These are phyloP conservation scores for Atkinsonella texensis DNA, from an alignment of 2,329 filamentous ascomycete genomes.

Conservation along the genomic window DNA sequence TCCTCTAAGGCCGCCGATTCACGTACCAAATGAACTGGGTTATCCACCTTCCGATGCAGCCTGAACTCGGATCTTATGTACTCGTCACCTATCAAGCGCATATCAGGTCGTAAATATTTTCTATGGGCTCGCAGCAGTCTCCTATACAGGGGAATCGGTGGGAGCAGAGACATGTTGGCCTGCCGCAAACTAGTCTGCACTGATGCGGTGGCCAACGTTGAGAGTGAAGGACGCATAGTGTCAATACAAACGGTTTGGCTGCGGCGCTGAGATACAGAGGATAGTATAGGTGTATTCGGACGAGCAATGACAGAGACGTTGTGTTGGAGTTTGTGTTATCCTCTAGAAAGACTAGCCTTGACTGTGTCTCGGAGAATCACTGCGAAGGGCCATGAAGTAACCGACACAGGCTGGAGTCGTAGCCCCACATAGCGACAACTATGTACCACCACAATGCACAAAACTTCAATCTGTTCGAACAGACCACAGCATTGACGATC, in stretches of 20 bases:
- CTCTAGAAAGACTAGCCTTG: no score
- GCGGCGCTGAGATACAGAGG: neutral
- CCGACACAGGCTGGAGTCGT: neutral
- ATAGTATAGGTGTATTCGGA: neutral
- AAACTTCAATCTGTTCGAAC: neutral
- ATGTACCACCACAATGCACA: neutral
- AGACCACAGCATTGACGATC: neutral
- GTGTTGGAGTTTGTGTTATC: neutral
- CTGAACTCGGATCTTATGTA: constrained; percentile 92
- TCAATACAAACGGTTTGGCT: neutral
- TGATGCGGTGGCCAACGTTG: constrained; percentile 18
- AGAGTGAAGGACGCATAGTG: constrained; percentile 12
- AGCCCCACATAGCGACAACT: neutral
- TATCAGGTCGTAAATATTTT: constrained; percentile 59
- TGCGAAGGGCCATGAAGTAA: no score
- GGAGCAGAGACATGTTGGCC: constrained; percentile 56
- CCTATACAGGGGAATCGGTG: constrained; percentile 81
- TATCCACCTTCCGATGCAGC: constrained; percentile 72
- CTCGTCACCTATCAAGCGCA: constrained; percentile 76
- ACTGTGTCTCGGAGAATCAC: no score
- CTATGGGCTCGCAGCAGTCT: constrained; percentile 78
- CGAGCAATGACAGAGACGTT: neutral
- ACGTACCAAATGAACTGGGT: constrained; percentile 78
- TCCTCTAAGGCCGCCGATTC: neutral
- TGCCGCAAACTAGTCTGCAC: constrained; percentile 22